These are phyloP conservation scores for Aspergillus bombycis DNA, from an alignment of 2,329 filamentous ascomycete species.

Conservation along the genomic window DNA sequence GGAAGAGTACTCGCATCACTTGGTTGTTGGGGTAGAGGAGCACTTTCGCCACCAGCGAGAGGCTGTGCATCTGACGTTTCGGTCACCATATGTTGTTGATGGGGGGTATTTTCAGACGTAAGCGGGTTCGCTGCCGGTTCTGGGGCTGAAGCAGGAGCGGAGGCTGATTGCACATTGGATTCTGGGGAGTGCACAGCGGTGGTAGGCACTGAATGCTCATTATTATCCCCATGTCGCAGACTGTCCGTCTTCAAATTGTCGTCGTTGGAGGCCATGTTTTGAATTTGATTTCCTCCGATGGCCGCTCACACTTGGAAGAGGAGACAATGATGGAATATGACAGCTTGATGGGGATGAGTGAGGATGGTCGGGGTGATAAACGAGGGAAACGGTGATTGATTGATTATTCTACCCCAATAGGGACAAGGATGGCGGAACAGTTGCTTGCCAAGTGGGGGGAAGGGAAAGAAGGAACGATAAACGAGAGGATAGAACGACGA, in stretches of 20 bases:
- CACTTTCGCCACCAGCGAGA: slow-evolving; percentile 27
- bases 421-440: background rate
- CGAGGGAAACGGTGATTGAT: slow-evolving; percentile 1
- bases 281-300: background rate
- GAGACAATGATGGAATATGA: background rate
- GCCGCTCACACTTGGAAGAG: background rate
- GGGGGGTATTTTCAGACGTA: slow-evolving; percentile 14
- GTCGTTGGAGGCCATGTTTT: slow-evolving; percentile 26
- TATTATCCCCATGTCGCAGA: slow-evolving; percentile 17
- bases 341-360: background rate
- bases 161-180: slow-evolving; percentile 19
- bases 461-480: background rate
- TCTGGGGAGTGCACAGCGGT: slow-evolving; percentile 25
- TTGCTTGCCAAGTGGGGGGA: slow-evolving; percentile 1
- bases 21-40: slow-evolving; percentile 21
- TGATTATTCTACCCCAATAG: background rate
- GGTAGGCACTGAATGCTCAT: slow-evolving; percentile 22
- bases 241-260: slow-evolving; percentile 26
- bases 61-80: slow-evolving; percentile 21
- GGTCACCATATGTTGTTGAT: slow-evolving; percentile 12
- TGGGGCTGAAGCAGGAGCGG: slow-evolving; percentile 15
- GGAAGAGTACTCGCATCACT: slow-evolving; percentile 16
- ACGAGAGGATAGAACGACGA: slow-evolving; percentile 1
- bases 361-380: background rate
- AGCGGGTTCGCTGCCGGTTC: slow-evolving; percentile 16